These are phyloP conservation scores for Penicillium verrucosum DNA, from an alignment of 2,329 filamentous ascomycete species.

Conservation along the genomic window DNA sequence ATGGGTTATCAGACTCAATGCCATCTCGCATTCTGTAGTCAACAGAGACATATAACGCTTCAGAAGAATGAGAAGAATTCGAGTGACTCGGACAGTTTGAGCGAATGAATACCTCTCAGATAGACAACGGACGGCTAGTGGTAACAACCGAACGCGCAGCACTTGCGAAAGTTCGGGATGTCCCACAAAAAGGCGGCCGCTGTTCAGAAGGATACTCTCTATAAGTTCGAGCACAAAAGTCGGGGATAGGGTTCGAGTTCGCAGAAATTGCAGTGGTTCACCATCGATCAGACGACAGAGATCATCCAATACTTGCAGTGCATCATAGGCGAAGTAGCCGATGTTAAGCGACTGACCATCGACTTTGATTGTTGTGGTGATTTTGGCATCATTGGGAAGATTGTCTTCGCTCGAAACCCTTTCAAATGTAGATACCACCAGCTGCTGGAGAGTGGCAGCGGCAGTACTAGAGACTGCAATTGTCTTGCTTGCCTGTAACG, in stretches of 20 bases:
- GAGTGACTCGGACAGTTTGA: constrained; percentile 74
- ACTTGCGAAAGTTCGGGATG: constrained; percentile 80
- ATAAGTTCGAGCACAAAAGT: constrained; percentile 88
- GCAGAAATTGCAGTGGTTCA: constrained; percentile 76
- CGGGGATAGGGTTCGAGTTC: constrained; percentile 72
- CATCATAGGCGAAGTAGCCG: constrained; percentile 76
- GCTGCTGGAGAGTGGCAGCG: constrained; percentile 90
- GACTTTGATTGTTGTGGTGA: constrained; percentile 64
- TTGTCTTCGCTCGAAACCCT: constrained; percentile 79
- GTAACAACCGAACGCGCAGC: constrained; percentile 73
- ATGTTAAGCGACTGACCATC: constrained; percentile 65
- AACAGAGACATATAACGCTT: constrained; percentile 73
- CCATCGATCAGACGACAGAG: constrained; percentile 84
- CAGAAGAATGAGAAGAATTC: constrained; percentile 78
- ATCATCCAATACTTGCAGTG: constrained; percentile 83
- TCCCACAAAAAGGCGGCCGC: constrained; percentile 71
- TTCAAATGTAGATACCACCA: constrained; percentile 89
- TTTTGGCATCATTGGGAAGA: constrained; percentile 48
- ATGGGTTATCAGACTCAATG: constrained; percentile 75
- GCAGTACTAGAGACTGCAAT: constrained; percentile 92
- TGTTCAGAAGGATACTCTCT: constrained; percentile 82
- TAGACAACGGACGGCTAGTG: constrained; percentile 72
- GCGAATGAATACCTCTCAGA: constrained; percentile 77
- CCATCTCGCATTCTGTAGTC: constrained; percentile 75
- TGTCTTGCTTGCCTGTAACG: constrained; percentile 87